Evolutionary conservation across 257 asterid genomes (phyloP).

Genomic region (Anisodus tanguticus): DNA sequence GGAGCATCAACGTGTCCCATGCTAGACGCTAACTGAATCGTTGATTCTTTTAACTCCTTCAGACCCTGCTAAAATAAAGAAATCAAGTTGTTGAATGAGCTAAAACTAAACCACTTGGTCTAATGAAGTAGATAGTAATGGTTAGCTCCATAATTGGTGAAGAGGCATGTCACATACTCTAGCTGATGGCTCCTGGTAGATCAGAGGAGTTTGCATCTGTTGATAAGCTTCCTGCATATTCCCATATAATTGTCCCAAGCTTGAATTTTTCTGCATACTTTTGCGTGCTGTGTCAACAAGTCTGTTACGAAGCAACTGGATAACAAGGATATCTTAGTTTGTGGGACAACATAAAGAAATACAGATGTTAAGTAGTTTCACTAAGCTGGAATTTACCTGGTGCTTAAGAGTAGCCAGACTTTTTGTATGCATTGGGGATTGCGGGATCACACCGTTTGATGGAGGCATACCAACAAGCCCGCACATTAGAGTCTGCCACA

Average conservation of each 20-base stretch:
- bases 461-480: slow-evolving; percentile 93
- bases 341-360: not conserved
- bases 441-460: slow-evolving; percentile 88
- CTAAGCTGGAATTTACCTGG: slow-evolving; percentile 54
- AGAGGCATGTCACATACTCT: slow-evolving; percentile 49
- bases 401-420: slow-evolving; percentile 89
- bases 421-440: slow-evolving; percentile 94
- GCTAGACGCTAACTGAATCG: slow-evolving; percentile 77
- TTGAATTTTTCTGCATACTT: slow-evolving; percentile 69
- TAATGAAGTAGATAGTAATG: not conserved
- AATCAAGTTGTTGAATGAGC: not conserved
- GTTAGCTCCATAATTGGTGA: not conserved
- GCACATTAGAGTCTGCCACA: slow-evolving; percentile 72
- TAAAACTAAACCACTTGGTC: not conserved
- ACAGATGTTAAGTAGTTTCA: not conserved
- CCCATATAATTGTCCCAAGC: slow-evolving; percentile 79
- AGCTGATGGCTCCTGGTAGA: slow-evolving; percentile 68
- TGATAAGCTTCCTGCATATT: slow-evolving; percentile 90
- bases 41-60: slow-evolving; percentile 82
- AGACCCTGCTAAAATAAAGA: slow-evolving; percentile 58
- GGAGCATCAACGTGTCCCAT: slow-evolving; percentile 78
- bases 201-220: slow-evolving; percentile 86
- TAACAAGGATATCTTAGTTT: not conserved
- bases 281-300: slow-evolving; percentile 70
- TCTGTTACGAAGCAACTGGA: slow-evolving; percentile 76